These are phyloP conservation scores for Suhomyces xylopsoci DNA, from an alignment of 805 yeast species.

Conservation along the genomic window DNA sequence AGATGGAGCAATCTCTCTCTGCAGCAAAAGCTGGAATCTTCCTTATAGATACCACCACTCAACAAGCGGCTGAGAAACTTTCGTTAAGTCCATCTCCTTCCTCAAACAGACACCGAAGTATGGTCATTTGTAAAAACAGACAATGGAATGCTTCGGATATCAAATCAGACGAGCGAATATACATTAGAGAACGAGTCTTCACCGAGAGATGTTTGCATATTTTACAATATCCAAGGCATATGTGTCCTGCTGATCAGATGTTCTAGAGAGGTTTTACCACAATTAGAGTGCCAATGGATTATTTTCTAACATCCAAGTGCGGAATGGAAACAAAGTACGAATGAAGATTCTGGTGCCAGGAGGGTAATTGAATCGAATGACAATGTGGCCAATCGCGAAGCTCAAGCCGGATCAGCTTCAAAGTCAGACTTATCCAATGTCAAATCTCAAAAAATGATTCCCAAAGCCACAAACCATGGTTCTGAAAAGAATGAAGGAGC, in stretches of 20 bases:
- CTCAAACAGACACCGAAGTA: neutral
- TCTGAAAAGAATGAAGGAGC: neutral
- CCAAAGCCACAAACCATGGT: neutral
- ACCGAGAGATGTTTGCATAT: neutral
- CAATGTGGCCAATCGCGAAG: neutral
- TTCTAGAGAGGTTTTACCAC: neutral
- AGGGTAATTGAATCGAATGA: neutral
- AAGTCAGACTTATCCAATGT: neutral
- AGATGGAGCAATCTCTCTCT: neutral
- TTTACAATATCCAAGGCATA: slow-evolving; percentile 1
- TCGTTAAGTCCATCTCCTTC: neutral
- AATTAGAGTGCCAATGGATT: neutral
- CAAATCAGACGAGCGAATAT: neutral
- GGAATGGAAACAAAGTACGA: too few species aligned
- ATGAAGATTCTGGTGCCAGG: too few species aligned
- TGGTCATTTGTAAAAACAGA: neutral
- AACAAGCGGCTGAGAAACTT: neutral
- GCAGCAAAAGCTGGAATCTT: neutral
- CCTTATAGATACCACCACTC: neutral
- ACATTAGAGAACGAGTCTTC: neutral
- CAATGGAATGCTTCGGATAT: neutral
- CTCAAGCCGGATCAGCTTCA: neutral
- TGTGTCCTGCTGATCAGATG: neutral
- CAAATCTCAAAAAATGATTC: too few species aligned
- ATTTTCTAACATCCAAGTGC: neutral